Percentiles rank a stretch among this genome's conserved stretches.
Evolutionary conservation across 2,329 filamentous ascomycete genomes (phyloP).

Genomic region (Alternaria brassicae): DNA sequence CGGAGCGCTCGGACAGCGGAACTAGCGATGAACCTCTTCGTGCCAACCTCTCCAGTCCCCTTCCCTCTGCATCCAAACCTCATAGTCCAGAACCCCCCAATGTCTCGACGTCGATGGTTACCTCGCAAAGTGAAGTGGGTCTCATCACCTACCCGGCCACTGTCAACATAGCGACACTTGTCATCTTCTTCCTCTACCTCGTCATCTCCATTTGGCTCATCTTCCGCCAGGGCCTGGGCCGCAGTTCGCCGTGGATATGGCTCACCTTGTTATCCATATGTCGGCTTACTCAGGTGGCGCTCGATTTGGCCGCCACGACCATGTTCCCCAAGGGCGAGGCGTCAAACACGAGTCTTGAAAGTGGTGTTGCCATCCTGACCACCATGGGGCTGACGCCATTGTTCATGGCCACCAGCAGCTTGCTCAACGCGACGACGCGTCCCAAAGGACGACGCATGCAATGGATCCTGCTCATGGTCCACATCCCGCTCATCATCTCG

Average conservation of each 20-base stretch:
- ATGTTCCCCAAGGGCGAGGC: conserved; percentile 29
- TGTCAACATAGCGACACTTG: conserved; percentile 46
- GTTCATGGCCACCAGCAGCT: conserved; percentile 46
- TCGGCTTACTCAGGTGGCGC: conserved; percentile 44
- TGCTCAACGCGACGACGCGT: conserved; percentile 43
- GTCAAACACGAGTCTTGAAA: conserved; percentile 40
- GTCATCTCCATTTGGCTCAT: conserved; percentile 39
- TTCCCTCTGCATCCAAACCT: conserved; percentile 2
- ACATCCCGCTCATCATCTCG: conserved; percentile 44
- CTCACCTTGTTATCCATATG: conserved; percentile 41
- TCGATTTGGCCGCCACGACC: conserved; percentile 46
- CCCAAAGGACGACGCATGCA: conserved; percentile 49
- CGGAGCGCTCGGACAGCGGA: conserved; percentile 19
- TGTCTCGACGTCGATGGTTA: conserved; percentile 35
- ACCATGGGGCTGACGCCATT: conserved; percentile 46
- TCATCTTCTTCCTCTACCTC: conserved; percentile 44
- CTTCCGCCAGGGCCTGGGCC: conserved; percentile 42
- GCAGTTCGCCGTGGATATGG: conserved; percentile 47
- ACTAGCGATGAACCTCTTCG: conserved; percentile 10
- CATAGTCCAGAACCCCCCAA: conserved; percentile 15
- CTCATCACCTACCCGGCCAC: conserved; percentile 32
- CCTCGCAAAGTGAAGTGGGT: conserved; percentile 3
- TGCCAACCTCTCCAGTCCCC: conserved; percentile 2
- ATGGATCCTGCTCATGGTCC: conserved; percentile 45
- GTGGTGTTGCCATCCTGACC: conserved; percentile 47